Conservation (phyloP, 208 protist species). For the Vickermania spadyakhi region DNA sequence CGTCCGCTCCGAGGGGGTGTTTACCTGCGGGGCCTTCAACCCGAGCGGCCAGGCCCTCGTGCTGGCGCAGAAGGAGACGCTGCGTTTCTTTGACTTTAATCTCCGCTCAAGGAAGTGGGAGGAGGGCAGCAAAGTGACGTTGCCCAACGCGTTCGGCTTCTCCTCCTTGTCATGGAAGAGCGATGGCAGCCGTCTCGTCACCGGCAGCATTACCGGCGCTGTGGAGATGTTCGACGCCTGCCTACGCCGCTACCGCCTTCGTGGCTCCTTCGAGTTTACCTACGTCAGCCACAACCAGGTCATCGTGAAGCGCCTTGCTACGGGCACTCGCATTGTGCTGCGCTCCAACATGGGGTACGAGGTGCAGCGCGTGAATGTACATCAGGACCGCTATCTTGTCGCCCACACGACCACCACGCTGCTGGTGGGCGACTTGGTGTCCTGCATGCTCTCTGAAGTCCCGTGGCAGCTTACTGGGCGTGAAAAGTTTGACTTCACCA, state of each 20-base stretch:
- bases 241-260: conserved; percentile 90
- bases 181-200: conserved; percentile 92
- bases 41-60: conserved; percentile 91
- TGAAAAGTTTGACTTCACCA: conserved; percentile 96
- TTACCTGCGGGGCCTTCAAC: conserved; percentile 86
- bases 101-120: conserved; percentile 89
- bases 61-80: conserved; percentile 77
- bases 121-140: conserved; percentile 56
- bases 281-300: conserved; percentile 95
- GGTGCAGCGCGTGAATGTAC: conserved; percentile 94
- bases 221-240: conserved; percentile 96
- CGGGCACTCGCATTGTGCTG: conserved; percentile 86
- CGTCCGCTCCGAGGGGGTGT: conserved; percentile 82
- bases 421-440: conserved; percentile 93
- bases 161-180: conserved; percentile 88
- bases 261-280: conserved; percentile 96
- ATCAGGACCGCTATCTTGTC: conserved; percentile 94
- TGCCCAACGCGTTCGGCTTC: conserved; percentile 91
- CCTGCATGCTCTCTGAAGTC: conserved; percentile 92
- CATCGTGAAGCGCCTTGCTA: conserved; percentile 93
- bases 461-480: conserved; percentile 85
- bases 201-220: conserved; percentile 87
- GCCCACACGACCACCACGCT: conserved; percentile 93
- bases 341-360: conserved; percentile 93
- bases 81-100: conserved; percentile 93